These are phyloP conservation scores for Globisporangium abappressorium DNA, from an alignment of 352 stramenopile species.

Conservation along the genomic window DNA sequence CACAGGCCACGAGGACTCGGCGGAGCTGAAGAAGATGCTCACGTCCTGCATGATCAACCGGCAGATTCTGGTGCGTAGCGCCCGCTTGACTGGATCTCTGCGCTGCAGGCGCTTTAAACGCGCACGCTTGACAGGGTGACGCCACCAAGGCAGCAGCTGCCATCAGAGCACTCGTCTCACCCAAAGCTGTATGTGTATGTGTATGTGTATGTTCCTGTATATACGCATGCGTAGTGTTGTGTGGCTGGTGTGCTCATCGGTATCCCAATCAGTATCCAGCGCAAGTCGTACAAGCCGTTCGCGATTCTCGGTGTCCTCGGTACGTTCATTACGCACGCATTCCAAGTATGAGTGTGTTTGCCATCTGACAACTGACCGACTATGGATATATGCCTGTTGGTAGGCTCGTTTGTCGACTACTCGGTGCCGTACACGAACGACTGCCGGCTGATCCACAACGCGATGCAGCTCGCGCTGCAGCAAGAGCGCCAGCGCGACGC, in stretches of 20 bases:
- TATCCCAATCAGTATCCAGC: constrained; percentile 81
- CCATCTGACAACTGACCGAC: neutral
- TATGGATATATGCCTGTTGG: neutral
- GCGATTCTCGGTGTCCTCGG: constrained; percentile 72
- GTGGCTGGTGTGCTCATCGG: constrained; percentile 76
- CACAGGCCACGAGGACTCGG: constrained; percentile 65
- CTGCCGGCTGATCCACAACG: constrained; percentile 78
- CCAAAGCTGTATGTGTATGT: neutral
- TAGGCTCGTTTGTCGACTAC: constrained; percentile 85
- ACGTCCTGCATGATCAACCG: constrained; percentile 85
- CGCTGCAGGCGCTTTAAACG: neutral
- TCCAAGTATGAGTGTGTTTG: too few relatives aligned
- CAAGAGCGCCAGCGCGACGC: constrained; percentile 49
- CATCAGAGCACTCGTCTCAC: neutral
- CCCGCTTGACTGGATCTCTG: neutral
- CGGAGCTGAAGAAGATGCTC: constrained; percentile 78
- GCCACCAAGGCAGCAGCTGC: too few relatives aligned
- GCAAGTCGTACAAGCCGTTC: constrained; percentile 78
- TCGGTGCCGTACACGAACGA: constrained; percentile 81
- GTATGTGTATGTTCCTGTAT: neutral
- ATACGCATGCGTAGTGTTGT: constrained; percentile 42
- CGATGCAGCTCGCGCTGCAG: constrained; percentile 66
- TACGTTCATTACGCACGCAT: constrained; percentile 11
- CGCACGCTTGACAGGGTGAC: too few relatives aligned
- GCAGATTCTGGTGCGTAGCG: constrained; percentile 57